A percentile compares a stretch with the other conserved stretches of the same genome.
Conservation (phyloP, 768 basidiomycete genomes). For the Suillus brevipes region DNA sequence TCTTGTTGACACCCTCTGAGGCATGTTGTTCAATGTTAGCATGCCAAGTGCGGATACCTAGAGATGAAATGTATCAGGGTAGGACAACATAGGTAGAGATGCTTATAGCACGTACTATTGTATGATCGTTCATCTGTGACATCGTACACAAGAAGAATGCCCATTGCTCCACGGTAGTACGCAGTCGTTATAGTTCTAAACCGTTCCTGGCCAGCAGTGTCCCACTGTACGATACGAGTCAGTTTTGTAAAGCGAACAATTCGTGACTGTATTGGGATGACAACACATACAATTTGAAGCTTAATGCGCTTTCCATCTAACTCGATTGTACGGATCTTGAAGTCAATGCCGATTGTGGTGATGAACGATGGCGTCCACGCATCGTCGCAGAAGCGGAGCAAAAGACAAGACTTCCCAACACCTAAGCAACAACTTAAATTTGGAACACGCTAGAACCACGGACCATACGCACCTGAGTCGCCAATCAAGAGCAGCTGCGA, state of each 20-base stretch:
- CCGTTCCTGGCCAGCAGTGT: constrained; percentile 98
- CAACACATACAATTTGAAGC: constrained; percentile 79
- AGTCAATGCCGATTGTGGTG: constrained; percentile 99
- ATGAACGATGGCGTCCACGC: constrained; percentile 99
- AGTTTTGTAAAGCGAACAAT: constrained; percentile 1
- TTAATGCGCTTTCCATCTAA: constrained; percentile 98
- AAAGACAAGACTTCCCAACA: constrained; percentile 96
- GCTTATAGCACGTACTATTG: constrained; percentile 71
- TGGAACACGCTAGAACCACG: constrained; percentile 9
- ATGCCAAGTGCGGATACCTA: constrained; percentile 99
- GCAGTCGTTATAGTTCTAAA: constrained; percentile 98
- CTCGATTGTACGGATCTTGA: constrained; percentile 99
- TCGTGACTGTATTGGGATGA: neutral
- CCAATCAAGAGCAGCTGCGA: constrained; percentile 89
- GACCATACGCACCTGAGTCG: constrained; percentile 69
- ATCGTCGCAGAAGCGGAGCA: constrained; percentile 97
- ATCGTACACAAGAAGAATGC: constrained; percentile 97
- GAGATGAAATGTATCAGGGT: neutral
- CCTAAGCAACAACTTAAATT: constrained; percentile 43
- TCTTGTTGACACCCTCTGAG: constrained; percentile 98
- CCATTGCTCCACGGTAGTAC: constrained; percentile 99
- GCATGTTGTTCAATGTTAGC: constrained; percentile 98
- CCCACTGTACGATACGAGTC: constrained; percentile 65
- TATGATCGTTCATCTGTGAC: constrained; percentile 94
- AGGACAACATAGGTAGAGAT: constrained; percentile 13